Conservation (phyloP, 306 rosid species). For the Gastrolobium villosum region DNA sequence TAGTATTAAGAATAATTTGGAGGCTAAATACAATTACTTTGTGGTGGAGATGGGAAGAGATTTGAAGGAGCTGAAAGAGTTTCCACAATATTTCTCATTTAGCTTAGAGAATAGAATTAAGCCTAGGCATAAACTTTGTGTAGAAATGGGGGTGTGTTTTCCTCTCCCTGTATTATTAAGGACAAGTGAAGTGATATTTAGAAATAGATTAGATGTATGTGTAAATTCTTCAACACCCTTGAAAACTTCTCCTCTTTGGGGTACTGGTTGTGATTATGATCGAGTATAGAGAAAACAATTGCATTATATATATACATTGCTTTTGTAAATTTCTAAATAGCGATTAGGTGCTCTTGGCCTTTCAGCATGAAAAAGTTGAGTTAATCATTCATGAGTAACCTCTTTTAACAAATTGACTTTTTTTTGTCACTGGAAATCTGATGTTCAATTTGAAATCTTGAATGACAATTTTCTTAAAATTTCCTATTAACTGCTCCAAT, state of each 20-base stretch:
- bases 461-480: background rate
- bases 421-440: background rate
- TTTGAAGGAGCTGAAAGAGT: constrained; percentile 82
- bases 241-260: constrained; percentile 79
- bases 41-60: constrained; percentile 93
- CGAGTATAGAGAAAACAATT: constrained; percentile 47
- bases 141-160: constrained; percentile 85
- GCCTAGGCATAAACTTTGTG: constrained; percentile 85
- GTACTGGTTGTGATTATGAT: constrained; percentile 57
- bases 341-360: constrained; percentile 19
- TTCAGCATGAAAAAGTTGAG: constrained; percentile 14
- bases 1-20: constrained; percentile 73
- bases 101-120: constrained; percentile 86
- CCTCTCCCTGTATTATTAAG: constrained; percentile 79
- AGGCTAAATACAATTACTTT: constrained; percentile 87
- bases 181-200: constrained; percentile 62
- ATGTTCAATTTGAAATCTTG: constrained; percentile 32
- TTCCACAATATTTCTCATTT: constrained; percentile 90
- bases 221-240: constrained; percentile 83
- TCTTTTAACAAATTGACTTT: constrained; percentile 5
- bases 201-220: constrained; percentile 73
- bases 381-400: background rate
- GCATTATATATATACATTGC: constrained; percentile 46
- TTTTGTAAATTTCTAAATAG: constrained; percentile 35
- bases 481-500: background rate